Evolutionary conservation across 768 basidiomycete species (phyloP), one percentile per base, ranked within the genome.

Genomic region (Hygrophoropsis aurantiaca): DNA sequence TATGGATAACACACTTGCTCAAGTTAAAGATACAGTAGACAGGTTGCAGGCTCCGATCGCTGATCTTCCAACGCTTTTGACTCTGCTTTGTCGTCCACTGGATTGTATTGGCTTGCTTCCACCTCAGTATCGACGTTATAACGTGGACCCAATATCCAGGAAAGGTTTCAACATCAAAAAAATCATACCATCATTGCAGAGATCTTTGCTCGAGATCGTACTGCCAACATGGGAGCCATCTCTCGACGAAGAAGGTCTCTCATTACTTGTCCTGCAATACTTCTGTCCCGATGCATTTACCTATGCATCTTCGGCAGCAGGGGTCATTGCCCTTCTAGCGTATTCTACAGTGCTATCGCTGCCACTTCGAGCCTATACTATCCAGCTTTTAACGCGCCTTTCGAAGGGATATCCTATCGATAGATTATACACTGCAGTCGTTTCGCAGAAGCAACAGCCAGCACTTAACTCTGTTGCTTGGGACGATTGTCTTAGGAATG

Each of bases 401-500:
- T 60, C 74, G 8, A 69, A 59, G 39, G 71, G 78, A 24, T 93
- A 91, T 61, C 80, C 88, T 4, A 65, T 94, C 32, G 84, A 88
- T 53, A 73, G 82, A 38, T 63, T 93, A 25, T 79, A 85, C 60
- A 56, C 62, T n/a, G 69, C 77, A 10, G 58, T 85, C 15, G 82
- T 77, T 57, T 51, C 65, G 2, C 50, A 53, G 15, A 47, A n/a
- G 36, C 48, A 53, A 18, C 47, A 37, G 19, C 52, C 44, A 4
- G 54, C 51, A 21, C 66, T 64, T 47, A 62, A 60, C 33, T 66
- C 62, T 25, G 56, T 77, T 18, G 57, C 59, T 37, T 97, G 94
- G 94, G 87, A 90, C 53, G 86, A 92, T 54, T 81, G 77, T 53
- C 79, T 94, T 19, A 80, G 79, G 25, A 76, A 80, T 48, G 44